Base-by-base conservation (phyloP, 306 rosid genomes). In the Acmispon strigosus region DNA sequence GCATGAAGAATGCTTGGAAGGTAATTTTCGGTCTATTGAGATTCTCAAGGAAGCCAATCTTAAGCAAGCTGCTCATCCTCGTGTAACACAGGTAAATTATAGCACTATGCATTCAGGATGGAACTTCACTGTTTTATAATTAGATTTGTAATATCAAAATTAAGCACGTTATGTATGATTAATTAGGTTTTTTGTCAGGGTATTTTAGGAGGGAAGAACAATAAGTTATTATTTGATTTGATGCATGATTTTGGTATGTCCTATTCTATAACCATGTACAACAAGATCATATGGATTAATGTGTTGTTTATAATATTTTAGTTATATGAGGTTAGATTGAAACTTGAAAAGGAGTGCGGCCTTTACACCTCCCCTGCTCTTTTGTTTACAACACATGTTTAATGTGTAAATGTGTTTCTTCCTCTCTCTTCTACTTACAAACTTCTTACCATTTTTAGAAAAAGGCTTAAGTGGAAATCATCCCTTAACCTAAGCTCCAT, bases 1-100 rank as follows among this genome's bases (percentile, higher is more conserved):
- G 96, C 80, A 88, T 19, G 88, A 85, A 65, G 96, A 86, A 45
- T 89, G 89, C 80, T 51, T 88, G 50, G 81, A 81, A 6, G 77
- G 87, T 59, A 80, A 89, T 67, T 85, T 74, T 64, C 73, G 56
- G 27, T 80, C 85, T 32, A 57, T 92, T 9, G 91, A 82, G 58
- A 64, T 11, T 37, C 81, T 84, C 27, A 83, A 84, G 82, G 84
- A 81, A 76, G 62, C 86, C 37, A 74, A n/a, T 65, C 65, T 10
- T 22, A 76, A 70, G 12, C 82, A 82, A 70, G 76, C 57, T 53
- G 60, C 80, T 13, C 43, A n/a, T 78, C 66, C 85, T 74, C 87
- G 69, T 66, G 87, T 62, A 29, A 16, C 47, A 74, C 85, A 82
- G 91, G 98, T 90, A 82, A 15, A 24, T 11, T 48, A 22, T 2